Percentiles rank a stretch among this genome's conserved stretches.
Conservation (phyloP, 2,329 filamentous ascomycete species). For the Juglanconis sp. region DNA sequence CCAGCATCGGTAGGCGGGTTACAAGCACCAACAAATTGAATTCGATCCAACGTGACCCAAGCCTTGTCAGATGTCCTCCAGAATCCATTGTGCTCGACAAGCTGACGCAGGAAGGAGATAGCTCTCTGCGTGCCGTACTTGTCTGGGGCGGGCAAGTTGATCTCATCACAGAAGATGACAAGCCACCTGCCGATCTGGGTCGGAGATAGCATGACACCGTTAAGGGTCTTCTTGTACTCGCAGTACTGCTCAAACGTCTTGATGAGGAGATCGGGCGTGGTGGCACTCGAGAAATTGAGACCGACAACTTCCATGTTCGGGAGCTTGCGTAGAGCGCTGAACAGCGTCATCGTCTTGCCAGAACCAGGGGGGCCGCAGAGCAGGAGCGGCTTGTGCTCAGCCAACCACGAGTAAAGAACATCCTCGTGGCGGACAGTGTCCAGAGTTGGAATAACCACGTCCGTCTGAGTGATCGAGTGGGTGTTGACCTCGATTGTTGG, state of each 20-base stretch:
- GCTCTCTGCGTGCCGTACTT: conserved; percentile 96
- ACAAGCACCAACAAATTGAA: conserved; percentile 98
- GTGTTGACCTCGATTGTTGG: conserved; percentile 96
- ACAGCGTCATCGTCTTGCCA: conserved; percentile 99
- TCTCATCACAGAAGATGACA: conserved; percentile 98
- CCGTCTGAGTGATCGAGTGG: conserved; percentile 95
- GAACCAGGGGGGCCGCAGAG: conserved; percentile 97
- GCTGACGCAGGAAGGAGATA: conserved; percentile 93
- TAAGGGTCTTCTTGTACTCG: conserved; percentile 98
- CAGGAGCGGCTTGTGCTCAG: conserved; percentile 94
- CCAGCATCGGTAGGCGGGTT: conserved; percentile 97
- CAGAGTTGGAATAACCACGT: conserved; percentile 95
- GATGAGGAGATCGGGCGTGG: conserved; percentile 93
- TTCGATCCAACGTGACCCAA: conserved; percentile 95
- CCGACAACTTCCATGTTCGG: conserved; percentile 99
- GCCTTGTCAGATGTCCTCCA: conserved; percentile 97
- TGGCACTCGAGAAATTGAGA: conserved; percentile 98
- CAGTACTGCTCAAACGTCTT: conserved; percentile 99
- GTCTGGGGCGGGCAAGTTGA: conserved; percentile 96
- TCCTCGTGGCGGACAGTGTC: conserved; percentile 98
- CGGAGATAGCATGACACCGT: conserved; percentile 90
- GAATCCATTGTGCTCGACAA: conserved; percentile 98
- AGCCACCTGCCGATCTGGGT: conserved; percentile 97
- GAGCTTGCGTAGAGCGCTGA: conserved; percentile 92
- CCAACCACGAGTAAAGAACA: conserved; percentile 98